Evolutionary conservation across 1,284 basidiomycete genomes (phyloP).

Genomic region (Pyrrhoderma lamaoense): DNA sequence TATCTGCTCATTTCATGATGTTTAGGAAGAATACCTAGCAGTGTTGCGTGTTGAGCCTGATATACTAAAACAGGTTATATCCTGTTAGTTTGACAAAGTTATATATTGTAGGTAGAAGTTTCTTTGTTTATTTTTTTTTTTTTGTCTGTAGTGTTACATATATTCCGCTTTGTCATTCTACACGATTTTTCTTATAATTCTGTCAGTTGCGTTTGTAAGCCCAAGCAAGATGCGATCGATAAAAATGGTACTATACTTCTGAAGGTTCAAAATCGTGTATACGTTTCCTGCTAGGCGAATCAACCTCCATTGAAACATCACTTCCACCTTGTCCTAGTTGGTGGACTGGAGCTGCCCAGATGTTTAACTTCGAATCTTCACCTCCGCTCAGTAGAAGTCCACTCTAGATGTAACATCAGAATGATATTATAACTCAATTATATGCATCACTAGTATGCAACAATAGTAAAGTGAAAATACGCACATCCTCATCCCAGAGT

Average conservation of each 20-base stretch:
- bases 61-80: constrained; percentile 3
- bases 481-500: constrained; percentile 47
- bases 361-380: constrained; percentile 49
- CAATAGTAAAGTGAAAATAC: constrained; percentile 17
- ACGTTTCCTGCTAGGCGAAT: constrained; percentile 25
- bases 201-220: neutral
- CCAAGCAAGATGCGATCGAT: neutral
- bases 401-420: constrained; percentile 28
- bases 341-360: constrained; percentile 35
- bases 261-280: constrained; percentile 22
- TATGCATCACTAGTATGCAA: neutral
- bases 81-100: neutral
- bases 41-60: constrained; percentile 4
- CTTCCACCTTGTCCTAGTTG: constrained; percentile 11
- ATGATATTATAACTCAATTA: constrained; percentile 7
- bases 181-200: constrained; percentile 12
- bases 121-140: no score
- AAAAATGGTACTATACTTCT: neutral
- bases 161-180: neutral
- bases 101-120: no score
- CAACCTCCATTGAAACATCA: constrained; percentile 16
- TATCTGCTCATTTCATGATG: neutral
- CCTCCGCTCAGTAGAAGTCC: constrained; percentile 50
- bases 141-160: no score
- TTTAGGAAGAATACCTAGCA: constrained; percentile 10